Evolutionary conservation across 306 rosid species (phyloP).

Genomic region (Carpinus viminea): DNA sequence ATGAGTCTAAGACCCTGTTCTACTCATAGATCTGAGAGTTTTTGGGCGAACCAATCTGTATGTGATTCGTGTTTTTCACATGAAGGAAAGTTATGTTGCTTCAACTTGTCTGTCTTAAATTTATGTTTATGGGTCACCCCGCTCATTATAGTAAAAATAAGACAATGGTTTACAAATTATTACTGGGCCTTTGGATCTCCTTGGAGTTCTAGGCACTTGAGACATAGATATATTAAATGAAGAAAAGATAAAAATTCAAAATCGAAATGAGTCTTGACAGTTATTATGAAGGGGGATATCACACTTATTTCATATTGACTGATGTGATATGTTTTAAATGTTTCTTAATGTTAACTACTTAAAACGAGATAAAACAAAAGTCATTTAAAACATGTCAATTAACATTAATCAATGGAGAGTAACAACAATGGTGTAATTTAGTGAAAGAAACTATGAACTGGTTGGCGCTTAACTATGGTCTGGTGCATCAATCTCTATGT

Average conservation of each 20-base stretch:
- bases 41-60: background rate
- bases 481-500: background rate
- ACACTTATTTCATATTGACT: too few species aligned
- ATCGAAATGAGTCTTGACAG: background rate
- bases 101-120: background rate
- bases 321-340: too few species aligned
- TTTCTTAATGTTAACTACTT: too few species aligned
- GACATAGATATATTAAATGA: background rate
- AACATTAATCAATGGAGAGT: background rate
- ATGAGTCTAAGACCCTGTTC: background rate
- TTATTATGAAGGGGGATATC: background rate
- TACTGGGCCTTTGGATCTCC: background rate
- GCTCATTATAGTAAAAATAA: background rate
- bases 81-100: background rate
- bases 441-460: background rate
- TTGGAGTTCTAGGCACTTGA: background rate
- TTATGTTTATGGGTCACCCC: background rate
- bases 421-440: background rate
- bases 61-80: background rate
- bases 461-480: background rate
- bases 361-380: too few species aligned
- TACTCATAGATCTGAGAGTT: background rate
- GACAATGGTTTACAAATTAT: background rate
- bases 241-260: background rate
- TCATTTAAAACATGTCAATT: too few species aligned